phyloP scores from a whole-genome alignment of 305 asterid genomes.

The Fraxinus platypoda region DNA sequence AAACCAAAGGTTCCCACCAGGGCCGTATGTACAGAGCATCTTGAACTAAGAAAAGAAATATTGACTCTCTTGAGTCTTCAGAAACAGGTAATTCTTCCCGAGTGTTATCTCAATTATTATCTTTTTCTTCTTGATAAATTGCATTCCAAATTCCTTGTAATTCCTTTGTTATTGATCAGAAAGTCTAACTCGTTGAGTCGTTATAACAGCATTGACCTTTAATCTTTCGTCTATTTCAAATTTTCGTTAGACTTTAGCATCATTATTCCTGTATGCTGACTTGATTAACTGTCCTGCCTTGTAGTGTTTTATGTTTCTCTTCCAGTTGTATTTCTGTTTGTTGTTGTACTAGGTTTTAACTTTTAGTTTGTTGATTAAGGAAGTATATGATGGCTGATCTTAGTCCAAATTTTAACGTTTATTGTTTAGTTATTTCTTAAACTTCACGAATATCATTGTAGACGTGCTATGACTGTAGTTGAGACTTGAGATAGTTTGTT shows the following conservation, averaged over 20 bases:
- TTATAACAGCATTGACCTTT: not conserved
- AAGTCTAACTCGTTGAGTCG: not conserved
- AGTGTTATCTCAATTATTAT: not conserved
- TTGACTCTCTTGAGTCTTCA: conserved; percentile 85
- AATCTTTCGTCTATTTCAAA: not conserved
- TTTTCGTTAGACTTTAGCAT: not conserved
- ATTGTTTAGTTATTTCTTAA: no score
- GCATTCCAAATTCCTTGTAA: not conserved
- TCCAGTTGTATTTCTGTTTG: not conserved
- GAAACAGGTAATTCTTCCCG: conserved; percentile 57
- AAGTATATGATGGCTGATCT: not conserved
- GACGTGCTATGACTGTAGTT: no score
- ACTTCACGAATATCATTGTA: no score
- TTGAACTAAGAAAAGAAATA: conserved; percentile 94
- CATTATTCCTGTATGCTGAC: not conserved
- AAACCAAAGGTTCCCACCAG: conserved; percentile 97
- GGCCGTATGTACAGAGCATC: conserved; percentile 93
- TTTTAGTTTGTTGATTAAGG: not conserved
- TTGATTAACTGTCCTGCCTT: not conserved
- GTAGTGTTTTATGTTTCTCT: not conserved
- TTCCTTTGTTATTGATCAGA: not conserved
- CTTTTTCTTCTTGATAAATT: not conserved
- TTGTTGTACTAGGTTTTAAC: not conserved
- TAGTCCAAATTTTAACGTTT: not conserved
- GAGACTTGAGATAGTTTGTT: no score